These are phyloP conservation scores for Annulohypoxylon moriforme DNA, from an alignment of 495 filamentous ascomycete species.

Conservation along the genomic window DNA sequence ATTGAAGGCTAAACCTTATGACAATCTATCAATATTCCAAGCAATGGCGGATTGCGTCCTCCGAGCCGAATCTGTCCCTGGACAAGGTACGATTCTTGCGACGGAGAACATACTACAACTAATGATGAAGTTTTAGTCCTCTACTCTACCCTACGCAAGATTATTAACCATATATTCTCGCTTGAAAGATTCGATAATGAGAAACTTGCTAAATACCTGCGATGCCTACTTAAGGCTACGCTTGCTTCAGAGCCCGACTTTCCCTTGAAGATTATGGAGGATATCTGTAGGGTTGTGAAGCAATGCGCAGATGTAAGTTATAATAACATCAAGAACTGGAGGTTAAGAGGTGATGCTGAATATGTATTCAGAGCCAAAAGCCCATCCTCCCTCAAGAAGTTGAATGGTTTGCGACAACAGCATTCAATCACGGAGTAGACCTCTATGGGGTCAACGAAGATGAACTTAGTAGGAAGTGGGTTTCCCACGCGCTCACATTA, in stretches of 20 bases:
- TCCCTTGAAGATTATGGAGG: constrained; percentile 67
- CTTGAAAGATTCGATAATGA: constrained; percentile 61
- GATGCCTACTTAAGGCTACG: constrained; percentile 75
- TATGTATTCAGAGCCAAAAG: constrained; percentile 51
- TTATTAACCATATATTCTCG: constrained; percentile 71
- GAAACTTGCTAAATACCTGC: constrained; percentile 75
- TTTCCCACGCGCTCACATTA: constrained; percentile 70
- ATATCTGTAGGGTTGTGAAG: constrained; percentile 63
- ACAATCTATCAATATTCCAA: constrained; percentile 55
- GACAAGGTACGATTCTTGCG: constrained; percentile 51
- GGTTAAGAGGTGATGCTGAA: not conserved
- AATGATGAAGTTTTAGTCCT: constrained; percentile 50
- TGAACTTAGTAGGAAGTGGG: constrained; percentile 71
- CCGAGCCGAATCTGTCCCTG: constrained; percentile 61
- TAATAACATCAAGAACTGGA: not conserved
- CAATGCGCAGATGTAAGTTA: constrained; percentile 54
- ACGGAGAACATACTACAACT: not conserved
- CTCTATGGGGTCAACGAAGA: constrained; percentile 69
- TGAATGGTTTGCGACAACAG: constrained; percentile 77
- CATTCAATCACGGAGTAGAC: constrained; percentile 83
- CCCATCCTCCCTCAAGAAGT: constrained; percentile 77
- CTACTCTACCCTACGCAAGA: constrained; percentile 65
- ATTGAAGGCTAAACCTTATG: constrained; percentile 59
- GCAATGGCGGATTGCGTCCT: constrained; percentile 72
- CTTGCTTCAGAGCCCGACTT: constrained; percentile 57